These are phyloP conservation scores for Skeletonema costatum DNA, from an alignment of 108 stramenopile species.

Conservation along the genomic window DNA sequence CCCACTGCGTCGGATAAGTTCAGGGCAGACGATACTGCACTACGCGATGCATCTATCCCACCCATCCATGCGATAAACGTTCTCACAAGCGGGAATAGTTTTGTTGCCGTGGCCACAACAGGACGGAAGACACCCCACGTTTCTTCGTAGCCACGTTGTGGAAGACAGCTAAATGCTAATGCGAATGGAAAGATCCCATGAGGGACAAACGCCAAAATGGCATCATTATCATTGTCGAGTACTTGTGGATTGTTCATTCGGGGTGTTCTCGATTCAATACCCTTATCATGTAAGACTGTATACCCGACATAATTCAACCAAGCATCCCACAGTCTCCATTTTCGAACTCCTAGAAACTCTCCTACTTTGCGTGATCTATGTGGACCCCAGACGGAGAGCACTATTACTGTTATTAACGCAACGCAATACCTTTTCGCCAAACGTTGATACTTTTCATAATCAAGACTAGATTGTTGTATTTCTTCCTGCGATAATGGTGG, in stretches of 20 bases:
- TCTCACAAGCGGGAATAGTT: conserved; percentile 75
- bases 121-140: conserved; percentile 78
- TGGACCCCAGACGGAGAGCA: conserved; percentile 60
- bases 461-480: background rate
- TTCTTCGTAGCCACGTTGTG: conserved; percentile 39
- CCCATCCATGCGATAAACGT: conserved; percentile 69
- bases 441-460: conserved; percentile 7
- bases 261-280: conserved; percentile 21
- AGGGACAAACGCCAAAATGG: conserved; percentile 86
- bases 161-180: conserved; percentile 74
- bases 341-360: conserved; percentile 47
- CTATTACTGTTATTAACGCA: conserved; percentile 18
- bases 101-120: conserved; percentile 84
- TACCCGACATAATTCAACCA: conserved; percentile 80
- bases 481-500: background rate
- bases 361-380: conserved; percentile 66
- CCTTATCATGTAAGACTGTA: conserved; percentile 65
- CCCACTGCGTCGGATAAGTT: conserved; percentile 47
- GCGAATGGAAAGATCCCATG: conserved; percentile 96
- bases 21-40: conserved; percentile 60
- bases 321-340: conserved; percentile 82
- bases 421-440: conserved; percentile 28
- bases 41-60: conserved; percentile 71
- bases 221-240: background rate
- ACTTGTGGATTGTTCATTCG: conserved; percentile 31